phyloP scores from a whole-genome alignment of 768 basidiomycete genomes.

The Auricularia sp. region DNA sequence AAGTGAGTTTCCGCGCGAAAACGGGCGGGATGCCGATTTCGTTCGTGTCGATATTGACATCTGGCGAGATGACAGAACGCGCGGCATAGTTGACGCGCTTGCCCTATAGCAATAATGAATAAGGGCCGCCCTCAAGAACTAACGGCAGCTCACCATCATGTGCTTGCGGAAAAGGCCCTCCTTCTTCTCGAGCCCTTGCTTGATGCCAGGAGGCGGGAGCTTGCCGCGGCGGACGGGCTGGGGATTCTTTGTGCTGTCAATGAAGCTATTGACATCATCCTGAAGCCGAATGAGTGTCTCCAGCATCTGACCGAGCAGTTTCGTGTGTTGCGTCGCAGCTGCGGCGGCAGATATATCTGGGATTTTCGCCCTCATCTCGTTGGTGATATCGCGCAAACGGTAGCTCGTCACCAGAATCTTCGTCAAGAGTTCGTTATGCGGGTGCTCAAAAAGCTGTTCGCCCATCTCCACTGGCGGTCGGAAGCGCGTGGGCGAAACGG shows the following conservation, averaged over 20 bases:
- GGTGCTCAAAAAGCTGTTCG: conserved; percentile 89
- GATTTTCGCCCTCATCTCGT: conserved; percentile 50
- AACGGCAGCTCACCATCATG: conserved; percentile 71
- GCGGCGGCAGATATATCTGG: conserved; percentile 28
- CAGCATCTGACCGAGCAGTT: conserved; percentile 57
- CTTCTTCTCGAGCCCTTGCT: conserved; percentile 97
- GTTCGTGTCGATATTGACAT: conserved; percentile 97
- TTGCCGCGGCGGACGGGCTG: conserved; percentile 76
- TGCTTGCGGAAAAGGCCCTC: conserved; percentile 96
- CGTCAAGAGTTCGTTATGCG: conserved; percentile 85
- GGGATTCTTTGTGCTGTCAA: conserved; percentile 95
- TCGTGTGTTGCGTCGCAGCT: conserved; percentile 42
- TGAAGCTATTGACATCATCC: conserved; percentile 90
- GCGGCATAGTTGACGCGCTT: conserved; percentile 99
- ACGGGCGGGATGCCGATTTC: conserved; percentile 98
- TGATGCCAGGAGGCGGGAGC: conserved; percentile 84
- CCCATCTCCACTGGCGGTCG: conserved; percentile 88
- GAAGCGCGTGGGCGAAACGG: conserved; percentile 91
- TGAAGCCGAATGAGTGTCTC: conserved; percentile 85
- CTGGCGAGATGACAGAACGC: conserved; percentile 99
- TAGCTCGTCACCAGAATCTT: conserved; percentile 74
- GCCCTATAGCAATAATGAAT: conserved; percentile 42
- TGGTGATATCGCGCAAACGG: conserved; percentile 66
- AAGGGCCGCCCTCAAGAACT: too few species aligned
- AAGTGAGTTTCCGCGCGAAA: conserved; percentile 93